Conservation (phyloP, 805 yeast genomes). For the Candida argentea region DNA sequence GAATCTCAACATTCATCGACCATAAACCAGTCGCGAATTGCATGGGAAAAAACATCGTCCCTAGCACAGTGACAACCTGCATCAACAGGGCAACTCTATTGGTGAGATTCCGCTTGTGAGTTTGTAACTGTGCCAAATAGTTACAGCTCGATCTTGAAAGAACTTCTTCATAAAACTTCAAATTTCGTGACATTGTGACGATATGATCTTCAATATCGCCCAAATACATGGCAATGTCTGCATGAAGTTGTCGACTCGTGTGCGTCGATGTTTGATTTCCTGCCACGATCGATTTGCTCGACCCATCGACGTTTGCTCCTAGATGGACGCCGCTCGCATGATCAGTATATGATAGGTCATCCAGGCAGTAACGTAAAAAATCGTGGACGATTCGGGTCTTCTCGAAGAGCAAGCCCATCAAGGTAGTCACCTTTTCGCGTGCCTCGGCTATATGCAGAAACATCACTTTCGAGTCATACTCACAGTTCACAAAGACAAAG, state of each 20-base stretch:
- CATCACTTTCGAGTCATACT: conserved; percentile 14
- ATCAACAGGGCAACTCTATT: conserved; percentile 15
- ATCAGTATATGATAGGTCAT: conserved; percentile 14
- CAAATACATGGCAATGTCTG: conserved; percentile 20
- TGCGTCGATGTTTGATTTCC: background rate
- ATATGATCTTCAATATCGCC: conserved; percentile 24
- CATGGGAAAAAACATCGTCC: conserved; percentile 18
- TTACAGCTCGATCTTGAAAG: conserved; percentile 18
- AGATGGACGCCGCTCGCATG: conserved; percentile 8
- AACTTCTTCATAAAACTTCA: conserved; percentile 18
- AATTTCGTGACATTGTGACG: conserved; percentile 20
- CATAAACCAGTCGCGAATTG: conserved; percentile 18
- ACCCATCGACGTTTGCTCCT: conserved; percentile 1
- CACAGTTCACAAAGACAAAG: conserved; percentile 15
- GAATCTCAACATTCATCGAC: conserved; percentile 19
- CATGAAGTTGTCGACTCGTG: conserved; percentile 13
- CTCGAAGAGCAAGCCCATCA: conserved; percentile 19
- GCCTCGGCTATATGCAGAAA: conserved; percentile 18
- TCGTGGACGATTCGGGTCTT: conserved; percentile 19
- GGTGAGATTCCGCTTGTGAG: conserved; percentile 17
- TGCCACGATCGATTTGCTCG: conserved; percentile 1
- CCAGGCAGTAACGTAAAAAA: conserved; percentile 21
- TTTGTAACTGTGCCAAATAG: conserved; percentile 22
- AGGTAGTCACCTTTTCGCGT: conserved; percentile 18
- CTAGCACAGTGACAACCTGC: conserved; percentile 18